These are phyloP conservation scores for Kuraishia cidri DNA, from an alignment of 805 yeast species.

Conservation along the genomic window DNA sequence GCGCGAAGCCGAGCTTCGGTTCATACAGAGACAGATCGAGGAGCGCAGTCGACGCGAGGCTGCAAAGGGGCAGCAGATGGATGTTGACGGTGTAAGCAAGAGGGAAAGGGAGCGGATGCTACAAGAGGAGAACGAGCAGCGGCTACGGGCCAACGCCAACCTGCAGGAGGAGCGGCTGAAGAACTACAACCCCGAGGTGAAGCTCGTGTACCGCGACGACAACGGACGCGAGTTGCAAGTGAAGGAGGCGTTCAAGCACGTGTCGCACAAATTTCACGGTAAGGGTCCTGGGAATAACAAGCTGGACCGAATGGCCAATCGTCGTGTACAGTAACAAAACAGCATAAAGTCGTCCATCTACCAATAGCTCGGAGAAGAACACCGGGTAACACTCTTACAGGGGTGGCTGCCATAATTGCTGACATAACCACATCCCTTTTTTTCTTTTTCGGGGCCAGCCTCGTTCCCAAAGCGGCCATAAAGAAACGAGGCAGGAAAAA, in stretches of 20 bases:
- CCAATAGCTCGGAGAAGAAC: too few species aligned
- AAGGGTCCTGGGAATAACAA: slow-evolving; percentile 1
- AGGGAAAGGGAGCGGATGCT: slow-evolving; percentile 3
- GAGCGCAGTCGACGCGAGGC: too few species aligned
- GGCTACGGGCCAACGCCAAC: slow-evolving; percentile 3
- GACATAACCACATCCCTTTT: neutral
- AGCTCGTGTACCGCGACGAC: slow-evolving; percentile 54
- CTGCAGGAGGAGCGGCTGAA: slow-evolving; percentile 10
- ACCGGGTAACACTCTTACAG: too few species aligned
- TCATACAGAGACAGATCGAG: slow-evolving; percentile 1
- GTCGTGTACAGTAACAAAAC: too few species aligned
- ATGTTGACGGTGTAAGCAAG: slow-evolving; percentile 7
- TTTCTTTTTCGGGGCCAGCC: too few species aligned
- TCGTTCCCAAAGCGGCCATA: too few species aligned
- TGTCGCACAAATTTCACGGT: slow-evolving; percentile 78
- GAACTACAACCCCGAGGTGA: slow-evolving; percentile 37
- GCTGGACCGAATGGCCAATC: too few species aligned
- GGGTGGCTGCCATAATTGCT: neutral
- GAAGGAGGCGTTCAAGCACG: slow-evolving; percentile 68
- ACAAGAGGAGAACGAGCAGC: slow-evolving; percentile 1
- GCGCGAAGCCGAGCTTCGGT: slow-evolving; percentile 1
- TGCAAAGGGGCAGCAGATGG: neutral
- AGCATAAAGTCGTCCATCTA: too few species aligned
- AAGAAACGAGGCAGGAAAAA: too few species aligned
- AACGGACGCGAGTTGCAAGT: slow-evolving; percentile 48